Evolutionary conservation across 192 early-diverging fungal species (phyloP).

Genomic region (Paraglomus brasilianum): DNA sequence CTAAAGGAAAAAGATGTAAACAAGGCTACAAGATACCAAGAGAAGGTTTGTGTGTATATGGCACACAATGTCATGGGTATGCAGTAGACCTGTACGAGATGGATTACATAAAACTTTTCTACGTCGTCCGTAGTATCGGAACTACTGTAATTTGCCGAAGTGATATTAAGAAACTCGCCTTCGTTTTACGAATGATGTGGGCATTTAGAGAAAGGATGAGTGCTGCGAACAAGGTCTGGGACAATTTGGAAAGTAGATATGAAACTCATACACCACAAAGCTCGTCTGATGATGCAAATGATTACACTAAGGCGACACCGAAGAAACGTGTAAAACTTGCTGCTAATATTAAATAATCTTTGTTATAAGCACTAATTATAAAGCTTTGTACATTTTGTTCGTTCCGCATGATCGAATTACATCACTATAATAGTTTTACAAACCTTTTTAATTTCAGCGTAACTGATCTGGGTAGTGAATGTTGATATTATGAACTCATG

Average conservation of each 20-base stretch:
- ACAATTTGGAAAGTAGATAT: conserved; percentile 21
- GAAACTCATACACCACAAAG: not conserved
- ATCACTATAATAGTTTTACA: no score
- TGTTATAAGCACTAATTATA: no score
- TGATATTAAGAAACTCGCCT: conserved; percentile 9
- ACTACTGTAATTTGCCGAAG: not conserved
- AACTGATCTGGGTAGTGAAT: no score
- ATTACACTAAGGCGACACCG: conserved; percentile 4
- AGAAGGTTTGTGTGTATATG: conserved; percentile 14
- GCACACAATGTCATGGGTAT: conserved; percentile 4
- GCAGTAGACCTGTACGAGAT: not conserved
- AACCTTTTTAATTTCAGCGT: no score
- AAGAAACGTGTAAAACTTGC: conserved; percentile 3
- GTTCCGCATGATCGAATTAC: no score
- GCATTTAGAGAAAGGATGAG: conserved; percentile 8
- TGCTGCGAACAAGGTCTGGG: not conserved
- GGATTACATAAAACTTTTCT: conserved; percentile 13
- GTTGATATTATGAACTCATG: no score
- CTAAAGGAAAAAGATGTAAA: conserved; percentile 6
- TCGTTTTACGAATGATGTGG: not conserved
- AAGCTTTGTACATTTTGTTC: no score
- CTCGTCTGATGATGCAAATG: conserved; percentile 12
- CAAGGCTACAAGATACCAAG: conserved; percentile 13
- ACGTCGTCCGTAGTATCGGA: conserved; percentile 9
- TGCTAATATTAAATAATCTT: no score